Evolutionary conservation across 768 basidiomycete species (phyloP).

Genomic region (Russula abietina): DNA sequence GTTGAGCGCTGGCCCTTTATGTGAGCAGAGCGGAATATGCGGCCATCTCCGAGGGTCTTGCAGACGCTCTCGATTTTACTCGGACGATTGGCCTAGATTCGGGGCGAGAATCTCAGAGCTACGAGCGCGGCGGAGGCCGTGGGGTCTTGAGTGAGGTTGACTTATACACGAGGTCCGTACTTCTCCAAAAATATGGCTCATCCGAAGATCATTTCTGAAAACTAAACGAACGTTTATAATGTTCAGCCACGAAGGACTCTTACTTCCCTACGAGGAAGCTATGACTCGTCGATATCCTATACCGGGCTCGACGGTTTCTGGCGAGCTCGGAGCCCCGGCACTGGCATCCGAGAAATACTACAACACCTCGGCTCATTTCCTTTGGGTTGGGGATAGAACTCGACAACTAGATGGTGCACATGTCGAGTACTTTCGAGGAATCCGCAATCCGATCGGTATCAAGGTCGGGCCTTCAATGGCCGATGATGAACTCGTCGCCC

Average conservation of each 20-base stretch:
- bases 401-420: slow-evolving; percentile 89
- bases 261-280: slow-evolving; percentile 89
- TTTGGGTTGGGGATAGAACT: slow-evolving; percentile 98
- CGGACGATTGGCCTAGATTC: slow-evolving; percentile 76
- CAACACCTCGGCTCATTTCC: slow-evolving; percentile 89
- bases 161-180: slow-evolving; percentile 75
- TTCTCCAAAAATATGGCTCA: not conserved
- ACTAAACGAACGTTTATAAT: not conserved
- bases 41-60: slow-evolving; percentile 72
- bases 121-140: slow-evolving; percentile 65
- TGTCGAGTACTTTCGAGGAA: slow-evolving; percentile 90
- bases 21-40: slow-evolving; percentile 69
- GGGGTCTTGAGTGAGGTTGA: slow-evolving; percentile 82
- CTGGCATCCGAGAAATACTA: slow-evolving; percentile 47
- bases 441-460: slow-evolving; percentile 90
- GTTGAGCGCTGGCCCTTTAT: not conserved
- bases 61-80: slow-evolving; percentile 91
- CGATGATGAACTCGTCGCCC: slow-evolving; percentile 62
- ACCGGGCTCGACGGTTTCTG: slow-evolving; percentile 26
- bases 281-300: slow-evolving; percentile 66
- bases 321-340: slow-evolving; percentile 7
- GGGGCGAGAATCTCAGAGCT: slow-evolving; percentile 39
- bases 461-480: slow-evolving; percentile 92
- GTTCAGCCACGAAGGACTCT: slow-evolving; percentile 81
- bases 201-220: not conserved